Conservation (phyloP, 768 basidiomycete species). For the Rossbeevera mucosa region DNA sequence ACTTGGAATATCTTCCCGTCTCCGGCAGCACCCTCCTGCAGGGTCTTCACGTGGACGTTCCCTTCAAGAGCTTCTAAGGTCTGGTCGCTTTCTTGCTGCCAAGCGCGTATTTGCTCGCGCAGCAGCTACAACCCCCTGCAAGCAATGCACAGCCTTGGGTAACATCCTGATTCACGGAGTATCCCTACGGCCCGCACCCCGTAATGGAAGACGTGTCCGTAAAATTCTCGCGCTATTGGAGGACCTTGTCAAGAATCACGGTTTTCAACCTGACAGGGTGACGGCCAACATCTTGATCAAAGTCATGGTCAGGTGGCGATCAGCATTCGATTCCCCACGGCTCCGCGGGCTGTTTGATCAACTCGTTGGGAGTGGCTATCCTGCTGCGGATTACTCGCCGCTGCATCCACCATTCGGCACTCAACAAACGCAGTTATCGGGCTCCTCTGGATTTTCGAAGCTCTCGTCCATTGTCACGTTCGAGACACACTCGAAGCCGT, state of each 20-base stretch:
- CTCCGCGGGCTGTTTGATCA: slow-evolving; percentile 62
- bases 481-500: slow-evolving; percentile 55
- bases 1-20: slow-evolving; percentile 16
- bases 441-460: slow-evolving; percentile 31
- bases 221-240: slow-evolving; percentile 38
- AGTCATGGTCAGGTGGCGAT: slow-evolving; percentile 50
- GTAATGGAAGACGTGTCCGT: slow-evolving; percentile 45
- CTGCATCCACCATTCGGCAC: slow-evolving; percentile 46
- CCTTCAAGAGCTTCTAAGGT: slow-evolving; percentile 24
- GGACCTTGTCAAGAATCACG: slow-evolving; percentile 39
- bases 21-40: slow-evolving; percentile 4
- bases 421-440: slow-evolving; percentile 10
- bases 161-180: slow-evolving; percentile 54
- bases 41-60: slow-evolving; percentile 12
- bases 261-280: slow-evolving; percentile 59
- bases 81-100: slow-evolving; percentile 42
- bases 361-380: slow-evolving; percentile 57
- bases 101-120: slow-evolving; percentile 36
- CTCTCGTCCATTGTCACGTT: slow-evolving; percentile 47
- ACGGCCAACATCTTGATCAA: slow-evolving; percentile 69
- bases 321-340: slow-evolving; percentile 37
- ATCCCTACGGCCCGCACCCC: slow-evolving; percentile 28
- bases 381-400: slow-evolving; percentile 30
- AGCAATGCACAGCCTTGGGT: slow-evolving; percentile 42
- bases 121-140: slow-evolving; percentile 25